Percentiles rank a stretch among this genome's conserved stretches.
Conservation (phyloP, 371 early-diverging fungal species). For the Dichotomocladium elegans region DNA sequence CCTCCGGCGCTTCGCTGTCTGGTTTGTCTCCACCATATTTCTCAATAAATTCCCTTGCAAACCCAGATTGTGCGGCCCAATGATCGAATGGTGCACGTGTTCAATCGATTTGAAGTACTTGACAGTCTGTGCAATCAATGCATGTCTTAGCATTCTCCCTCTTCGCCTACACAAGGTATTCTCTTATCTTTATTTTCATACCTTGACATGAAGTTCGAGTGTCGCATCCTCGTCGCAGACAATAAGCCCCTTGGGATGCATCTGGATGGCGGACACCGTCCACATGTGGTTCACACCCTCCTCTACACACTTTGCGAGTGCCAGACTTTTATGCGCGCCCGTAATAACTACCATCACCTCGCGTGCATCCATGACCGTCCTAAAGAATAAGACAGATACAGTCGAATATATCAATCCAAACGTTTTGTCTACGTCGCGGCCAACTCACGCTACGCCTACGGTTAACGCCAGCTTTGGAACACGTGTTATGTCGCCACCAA, state of each 20-base stretch:
- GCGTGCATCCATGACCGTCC: slow-evolving; percentile 84
- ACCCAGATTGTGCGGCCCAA: slow-evolving; percentile 71
- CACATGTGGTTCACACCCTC: slow-evolving; percentile 89
- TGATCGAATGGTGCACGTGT: slow-evolving; percentile 73
- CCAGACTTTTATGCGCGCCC: slow-evolving; percentile 73
- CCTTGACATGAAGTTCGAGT: slow-evolving; percentile 83
- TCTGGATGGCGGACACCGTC: slow-evolving; percentile 89
- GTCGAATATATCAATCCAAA: slow-evolving; percentile 3
- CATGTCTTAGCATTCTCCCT: slow-evolving; percentile 28
- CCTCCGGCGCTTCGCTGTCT: slow-evolving; percentile 37
- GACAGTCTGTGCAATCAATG: slow-evolving; percentile 54
- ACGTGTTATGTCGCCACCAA: slow-evolving; percentile 81
- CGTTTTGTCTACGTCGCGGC: no score
- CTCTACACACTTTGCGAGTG: slow-evolving; percentile 83
- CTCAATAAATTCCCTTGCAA: slow-evolving; percentile 56
- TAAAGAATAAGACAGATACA: slow-evolving; percentile 13
- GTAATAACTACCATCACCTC: slow-evolving; percentile 85
- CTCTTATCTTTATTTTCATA: slow-evolving; percentile 1
- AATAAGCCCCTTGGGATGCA: slow-evolving; percentile 82
- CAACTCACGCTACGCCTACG: slow-evolving; percentile 89
- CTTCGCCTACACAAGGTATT: no score
- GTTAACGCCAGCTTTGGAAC: slow-evolving; percentile 88
- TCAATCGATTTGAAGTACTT: slow-evolving; percentile 85
- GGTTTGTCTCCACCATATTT: slow-evolving; percentile 40
- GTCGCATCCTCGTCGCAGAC: slow-evolving; percentile 92